phyloP scores from a whole-genome alignment of 345 rosid genomes.

The Cardamine occulta region DNA sequence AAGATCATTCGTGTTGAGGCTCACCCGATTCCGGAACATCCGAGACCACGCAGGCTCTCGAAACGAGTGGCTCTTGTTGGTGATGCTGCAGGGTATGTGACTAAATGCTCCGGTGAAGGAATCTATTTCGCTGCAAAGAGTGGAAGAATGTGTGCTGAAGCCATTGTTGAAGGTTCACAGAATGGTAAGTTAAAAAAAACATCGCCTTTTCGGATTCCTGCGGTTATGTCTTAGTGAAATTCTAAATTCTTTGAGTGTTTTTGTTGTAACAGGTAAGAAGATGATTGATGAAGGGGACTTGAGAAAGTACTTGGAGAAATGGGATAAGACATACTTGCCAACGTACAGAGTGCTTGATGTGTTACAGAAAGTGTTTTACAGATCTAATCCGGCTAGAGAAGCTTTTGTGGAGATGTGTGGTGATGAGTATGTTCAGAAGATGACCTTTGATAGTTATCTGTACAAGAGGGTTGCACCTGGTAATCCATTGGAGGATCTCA shows the following conservation, averaged over 20 bases:
- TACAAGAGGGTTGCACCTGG: constrained; percentile 87
- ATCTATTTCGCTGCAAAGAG: constrained; percentile 95
- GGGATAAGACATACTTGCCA: constrained; percentile 96
- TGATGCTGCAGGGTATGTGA: constrained; percentile 92
- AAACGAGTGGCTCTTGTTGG: constrained; percentile 83
- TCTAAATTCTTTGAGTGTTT: not conserved
- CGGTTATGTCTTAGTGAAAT: not conserved
- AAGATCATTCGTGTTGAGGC: constrained; percentile 92
- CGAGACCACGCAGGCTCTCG: constrained; percentile 68
- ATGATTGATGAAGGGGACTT: constrained; percentile 86
- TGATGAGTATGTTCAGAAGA: constrained; percentile 90
- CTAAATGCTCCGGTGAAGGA: constrained; percentile 91
- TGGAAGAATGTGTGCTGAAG: constrained; percentile 96
- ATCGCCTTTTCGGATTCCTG: not conserved
- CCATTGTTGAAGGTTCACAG: constrained; percentile 81
- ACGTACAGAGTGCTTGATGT: constrained; percentile 90
- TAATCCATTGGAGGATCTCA: constrained; percentile 81
- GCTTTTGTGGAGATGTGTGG: constrained; percentile 96
- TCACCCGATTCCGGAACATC: constrained; percentile 91
- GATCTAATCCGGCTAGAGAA: constrained; percentile 89
- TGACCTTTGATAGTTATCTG: constrained; percentile 92
- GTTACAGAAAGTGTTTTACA: constrained; percentile 84
- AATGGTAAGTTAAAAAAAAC: constrained; percentile 42
- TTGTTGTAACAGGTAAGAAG: constrained; percentile 49
- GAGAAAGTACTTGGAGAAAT: constrained; percentile 92